Evolutionary conservation across 176 grass and related monocot species (phyloP).

Genomic region (Musa acuminata): DNA sequence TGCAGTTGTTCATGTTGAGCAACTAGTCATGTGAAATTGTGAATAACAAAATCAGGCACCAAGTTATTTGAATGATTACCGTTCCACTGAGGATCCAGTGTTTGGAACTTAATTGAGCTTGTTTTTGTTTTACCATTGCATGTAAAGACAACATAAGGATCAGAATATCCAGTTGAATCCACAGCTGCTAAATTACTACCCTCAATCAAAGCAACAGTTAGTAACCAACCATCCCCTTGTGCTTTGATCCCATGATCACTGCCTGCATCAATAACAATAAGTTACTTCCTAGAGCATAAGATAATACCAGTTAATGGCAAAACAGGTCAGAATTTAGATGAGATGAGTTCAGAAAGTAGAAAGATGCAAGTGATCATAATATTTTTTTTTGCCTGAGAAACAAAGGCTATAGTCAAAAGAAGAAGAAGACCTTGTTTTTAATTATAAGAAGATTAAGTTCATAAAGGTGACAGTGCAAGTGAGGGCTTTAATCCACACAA

Average conservation of each 20-base stretch:
- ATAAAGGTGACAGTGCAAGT: no score
- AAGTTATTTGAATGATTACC: constrained; percentile 24
- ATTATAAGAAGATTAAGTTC: no score
- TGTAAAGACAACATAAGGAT: constrained; percentile 58
- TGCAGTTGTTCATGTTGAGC: no score
- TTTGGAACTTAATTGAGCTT: constrained; percentile 59
- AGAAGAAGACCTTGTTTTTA: no score
- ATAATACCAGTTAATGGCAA: not conserved
- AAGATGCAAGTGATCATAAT: no score
- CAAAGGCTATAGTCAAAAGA: no score
- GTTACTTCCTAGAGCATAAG: not conserved
- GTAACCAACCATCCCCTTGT: constrained; percentile 83
- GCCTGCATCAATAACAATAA: constrained; percentile 30
- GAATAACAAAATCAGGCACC: not conserved
- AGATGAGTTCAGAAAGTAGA: no score
- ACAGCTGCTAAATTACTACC: constrained; percentile 40
- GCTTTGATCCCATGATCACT: constrained; percentile 81
- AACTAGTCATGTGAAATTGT: not conserved
- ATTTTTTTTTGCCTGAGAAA: no score
- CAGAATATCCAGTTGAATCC: constrained; percentile 39
- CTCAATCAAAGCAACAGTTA: constrained; percentile 83
- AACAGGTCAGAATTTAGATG: not conserved
- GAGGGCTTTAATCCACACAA: no score
- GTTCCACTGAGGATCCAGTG: constrained; percentile 48
- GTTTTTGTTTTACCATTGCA: constrained; percentile 64